Conservation (phyloP, 148 eudicot genomes). For the Spergularia marina region DNA sequence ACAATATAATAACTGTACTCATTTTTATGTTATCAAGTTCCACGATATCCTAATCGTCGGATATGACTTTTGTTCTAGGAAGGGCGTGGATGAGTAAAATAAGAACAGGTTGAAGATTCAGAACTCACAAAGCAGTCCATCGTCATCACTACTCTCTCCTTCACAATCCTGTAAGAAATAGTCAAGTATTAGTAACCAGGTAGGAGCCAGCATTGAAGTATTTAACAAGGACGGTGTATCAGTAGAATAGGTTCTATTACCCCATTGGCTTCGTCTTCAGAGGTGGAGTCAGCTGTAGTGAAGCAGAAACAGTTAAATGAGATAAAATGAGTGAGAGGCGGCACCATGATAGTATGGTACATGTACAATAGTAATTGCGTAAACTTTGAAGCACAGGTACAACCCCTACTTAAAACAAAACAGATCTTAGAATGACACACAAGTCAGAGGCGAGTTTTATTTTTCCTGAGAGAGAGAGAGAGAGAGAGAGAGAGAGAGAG, state of each 20-base stretch:
- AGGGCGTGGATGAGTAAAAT: not conserved
- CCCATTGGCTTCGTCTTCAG: conserved; percentile 49
- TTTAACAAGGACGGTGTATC: not conserved
- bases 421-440: too few relatives aligned
- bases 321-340: conserved; percentile 1
- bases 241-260: conserved; percentile 31
- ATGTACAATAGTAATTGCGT: not conserved
- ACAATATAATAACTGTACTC: not conserved
- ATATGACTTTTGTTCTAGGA: too few relatives aligned
- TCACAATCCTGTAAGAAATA: conserved; percentile 42
- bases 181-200: conserved; percentile 4
- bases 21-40: not conserved
- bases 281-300: conserved; percentile 40
- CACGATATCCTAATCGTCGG: too few relatives aligned
- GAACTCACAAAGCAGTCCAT: conserved; percentile 80
- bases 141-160: conserved; percentile 63
- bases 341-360: not conserved
- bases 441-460: too few relatives aligned
- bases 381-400: not conserved
- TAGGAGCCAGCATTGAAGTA: not conserved
- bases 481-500: too few relatives aligned
- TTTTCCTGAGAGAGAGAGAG: too few relatives aligned
- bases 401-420: too few relatives aligned
- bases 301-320: conserved; percentile 10
- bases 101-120: not conserved